Evolutionary conservation across 176 grass and related monocot species (phyloP).

Genomic region (Eragrostis curvula): DNA sequence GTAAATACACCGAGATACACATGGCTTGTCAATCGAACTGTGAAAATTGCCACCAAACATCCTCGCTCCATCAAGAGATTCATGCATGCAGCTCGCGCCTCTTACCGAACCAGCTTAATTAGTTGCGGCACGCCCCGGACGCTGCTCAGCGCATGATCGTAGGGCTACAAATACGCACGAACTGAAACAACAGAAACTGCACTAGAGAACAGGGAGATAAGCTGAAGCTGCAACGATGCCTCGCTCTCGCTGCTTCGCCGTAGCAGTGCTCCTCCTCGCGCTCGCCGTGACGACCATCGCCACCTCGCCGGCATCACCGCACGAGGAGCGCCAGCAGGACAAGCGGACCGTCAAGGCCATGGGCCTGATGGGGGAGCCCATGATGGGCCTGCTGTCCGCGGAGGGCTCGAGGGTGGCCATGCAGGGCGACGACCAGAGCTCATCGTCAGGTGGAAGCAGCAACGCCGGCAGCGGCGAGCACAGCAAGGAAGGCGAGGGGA

Average conservation of each 20-base stretch:
- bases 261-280: slow-evolving; percentile 36
- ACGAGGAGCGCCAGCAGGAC: neutral
- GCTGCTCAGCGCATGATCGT: neutral
- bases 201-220: neutral
- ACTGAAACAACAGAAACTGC: neutral
- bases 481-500: slow-evolving; percentile 23
- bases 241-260: slow-evolving; percentile 5
- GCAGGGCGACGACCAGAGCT: slow-evolving; percentile 39
- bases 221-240: slow-evolving; percentile 13
- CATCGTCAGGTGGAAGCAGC: neutral
- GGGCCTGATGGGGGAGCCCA: neutral
- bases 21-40: no score
- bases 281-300: slow-evolving; percentile 33
- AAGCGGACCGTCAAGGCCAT: neutral
- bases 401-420: slow-evolving; percentile 21
- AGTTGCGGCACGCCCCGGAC: slow-evolving; percentile 16
- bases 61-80: neutral
- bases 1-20: no score
- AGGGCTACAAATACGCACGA: neutral
- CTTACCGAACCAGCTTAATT: slow-evolving; percentile 5
- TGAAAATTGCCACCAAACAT: no score
- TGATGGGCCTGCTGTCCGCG: neutral
- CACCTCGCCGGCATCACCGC: neutral
- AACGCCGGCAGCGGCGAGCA: slow-evolving; percentile 10
- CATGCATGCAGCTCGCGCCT: neutral